Base-by-base conservation (phyloP, 2,329 filamentous ascomycete genomes). In the Lasiodiplodia gonubiensis region DNA sequence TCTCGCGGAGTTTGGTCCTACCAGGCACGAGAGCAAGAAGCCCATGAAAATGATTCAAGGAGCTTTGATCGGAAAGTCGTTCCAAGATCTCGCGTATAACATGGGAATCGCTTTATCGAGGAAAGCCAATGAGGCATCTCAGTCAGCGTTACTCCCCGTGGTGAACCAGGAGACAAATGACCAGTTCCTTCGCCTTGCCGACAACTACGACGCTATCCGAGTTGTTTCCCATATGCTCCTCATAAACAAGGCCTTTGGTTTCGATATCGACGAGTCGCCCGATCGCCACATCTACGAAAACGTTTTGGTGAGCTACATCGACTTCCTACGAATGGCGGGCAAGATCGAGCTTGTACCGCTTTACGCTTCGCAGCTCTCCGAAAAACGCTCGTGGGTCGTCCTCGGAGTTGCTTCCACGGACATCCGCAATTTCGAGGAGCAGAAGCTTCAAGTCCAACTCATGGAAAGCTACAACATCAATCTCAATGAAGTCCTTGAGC, bases 291-390 rank as follows among this genome's bases (percentile, higher is more conserved):
- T 84, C 18, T 86, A 89, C 70, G 91, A 97, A 74, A 92, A 92
- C 73, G 88, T 94, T 55, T 83, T 97, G 64, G 88, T 91, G 0
- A 89, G 88, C 4, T 98, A 98, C 76, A 90, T 96, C 66, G 91
- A 91, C 72, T 89, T 91, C 69, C 81, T 99, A 46, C 88, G 92
- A 52, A 84, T 90, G 55, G 87, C 88, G 18, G 88, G 89, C 39
- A 87, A 95, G 66, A 88, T 91, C 68, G 90, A 94, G 70, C 81
- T 95, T 51, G 91, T 97, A 66, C 94, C 95, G 0, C 82, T 97
- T 0, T 99, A 99, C 77, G 94, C 92, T 70, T 93, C 93, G 10
- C 90, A 92, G 72, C 83, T 99, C 14, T 84, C 87, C 11, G 81
- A 84, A 7, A 82, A 87, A 14, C 86, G 90, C 70, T 85, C 86